phyloP scores from a whole-genome alignment of 2,329 filamentous ascomycete genomes.

The Madurella mycetomatis region DNA sequence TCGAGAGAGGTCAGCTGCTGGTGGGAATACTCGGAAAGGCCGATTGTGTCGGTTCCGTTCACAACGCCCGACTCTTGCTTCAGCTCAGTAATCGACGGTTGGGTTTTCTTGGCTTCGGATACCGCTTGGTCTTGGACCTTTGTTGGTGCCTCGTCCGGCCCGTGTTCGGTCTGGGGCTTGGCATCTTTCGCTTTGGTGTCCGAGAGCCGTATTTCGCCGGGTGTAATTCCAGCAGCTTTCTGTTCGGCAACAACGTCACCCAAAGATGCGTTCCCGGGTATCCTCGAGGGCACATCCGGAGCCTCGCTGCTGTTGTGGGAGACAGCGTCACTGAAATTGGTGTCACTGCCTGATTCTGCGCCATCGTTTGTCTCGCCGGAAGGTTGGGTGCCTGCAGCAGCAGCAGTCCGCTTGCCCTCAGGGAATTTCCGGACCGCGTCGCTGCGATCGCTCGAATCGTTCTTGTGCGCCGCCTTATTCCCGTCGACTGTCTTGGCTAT shows the following conservation, averaged over 20 bases:
- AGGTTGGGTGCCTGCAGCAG: background rate
- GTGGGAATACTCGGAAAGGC: conserved; percentile 84
- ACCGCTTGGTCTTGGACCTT: conserved; percentile 22
- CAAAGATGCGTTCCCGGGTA: too few relatives aligned
- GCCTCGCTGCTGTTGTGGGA: conserved; percentile 8
- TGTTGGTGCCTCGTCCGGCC: conserved; percentile 17
- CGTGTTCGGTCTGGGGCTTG: background rate
- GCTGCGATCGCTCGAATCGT: background rate
- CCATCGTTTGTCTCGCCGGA: conserved; percentile 7
- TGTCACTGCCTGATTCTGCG: conserved; percentile 26
- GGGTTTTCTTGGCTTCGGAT: conserved; percentile 20
- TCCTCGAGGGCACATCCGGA: background rate
- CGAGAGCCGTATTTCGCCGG: background rate
- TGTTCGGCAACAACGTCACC: background rate
- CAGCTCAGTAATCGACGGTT: conserved; percentile 27
- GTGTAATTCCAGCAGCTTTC: background rate
- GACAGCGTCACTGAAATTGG: conserved; percentile 28
- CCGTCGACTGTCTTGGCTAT: background rate
- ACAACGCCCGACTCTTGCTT: conserved; percentile 36
- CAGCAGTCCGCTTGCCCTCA: too few relatives aligned
- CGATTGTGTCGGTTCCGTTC: conserved; percentile 27
- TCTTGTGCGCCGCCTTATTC: background rate
- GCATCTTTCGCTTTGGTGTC: background rate
- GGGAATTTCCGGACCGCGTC: background rate
- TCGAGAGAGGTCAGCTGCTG: conserved; percentile 64